A percentile compares a stretch with the other conserved stretches of the same genome.
Conservation (phyloP, 176 grass and related monocot genomes). For the Avena insularis region DNA sequence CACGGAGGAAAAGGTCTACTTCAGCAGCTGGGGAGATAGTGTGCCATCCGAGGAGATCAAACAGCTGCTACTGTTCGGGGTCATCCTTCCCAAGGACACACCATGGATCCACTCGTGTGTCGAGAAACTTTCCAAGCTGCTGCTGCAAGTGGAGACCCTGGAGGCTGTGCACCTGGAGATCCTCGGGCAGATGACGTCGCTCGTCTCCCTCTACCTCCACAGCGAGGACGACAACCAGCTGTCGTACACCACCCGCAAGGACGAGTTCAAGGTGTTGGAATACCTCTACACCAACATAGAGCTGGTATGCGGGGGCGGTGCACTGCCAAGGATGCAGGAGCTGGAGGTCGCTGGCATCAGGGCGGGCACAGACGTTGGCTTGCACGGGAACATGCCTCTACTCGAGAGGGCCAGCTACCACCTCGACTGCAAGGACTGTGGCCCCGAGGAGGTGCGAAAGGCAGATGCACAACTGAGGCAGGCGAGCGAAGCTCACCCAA, state of each 20-base stretch:
- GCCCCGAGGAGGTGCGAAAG: accelerated
- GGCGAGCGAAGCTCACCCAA: not conserved
- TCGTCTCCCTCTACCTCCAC: not conserved
- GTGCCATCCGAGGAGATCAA: too few species aligned
- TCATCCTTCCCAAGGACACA: too few species aligned
- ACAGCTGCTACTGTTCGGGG: too few species aligned
- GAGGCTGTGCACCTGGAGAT: not conserved
- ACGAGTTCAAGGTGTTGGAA: not conserved
- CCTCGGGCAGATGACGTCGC: not conserved
- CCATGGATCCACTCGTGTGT: not conserved
- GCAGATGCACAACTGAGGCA: not conserved
- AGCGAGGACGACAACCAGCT: not conserved
- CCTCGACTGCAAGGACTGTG: not conserved
- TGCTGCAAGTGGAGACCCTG: not conserved
- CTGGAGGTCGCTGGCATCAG: not conserved
- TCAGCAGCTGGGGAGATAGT: not conserved
- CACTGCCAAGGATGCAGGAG: not conserved
- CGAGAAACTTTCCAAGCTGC: not conserved
- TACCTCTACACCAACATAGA: not conserved
- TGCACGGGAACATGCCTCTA: not conserved
- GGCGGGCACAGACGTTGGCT: not conserved
- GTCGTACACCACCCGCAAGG: not conserved
- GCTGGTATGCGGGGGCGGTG: not conserved
- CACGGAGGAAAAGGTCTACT: not conserved
- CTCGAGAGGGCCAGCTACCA: not conserved